Evolutionary conservation across 805 yeast species (phyloP).

Genomic region (Zygosaccharomyces bailii): DNA sequence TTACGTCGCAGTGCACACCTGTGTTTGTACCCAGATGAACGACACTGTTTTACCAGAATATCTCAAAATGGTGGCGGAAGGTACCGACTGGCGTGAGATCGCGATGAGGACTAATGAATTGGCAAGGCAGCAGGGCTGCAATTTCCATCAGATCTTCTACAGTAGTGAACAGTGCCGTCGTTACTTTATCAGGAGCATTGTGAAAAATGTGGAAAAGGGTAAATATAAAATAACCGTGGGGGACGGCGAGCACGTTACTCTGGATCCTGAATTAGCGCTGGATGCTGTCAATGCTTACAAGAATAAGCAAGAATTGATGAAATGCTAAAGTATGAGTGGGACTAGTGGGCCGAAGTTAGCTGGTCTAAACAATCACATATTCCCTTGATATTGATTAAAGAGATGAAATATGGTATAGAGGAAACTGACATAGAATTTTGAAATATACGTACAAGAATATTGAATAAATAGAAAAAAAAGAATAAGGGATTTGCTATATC

Average conservation of each 20-base stretch:
- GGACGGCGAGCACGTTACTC: neutral
- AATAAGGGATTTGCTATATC: too few relatives aligned
- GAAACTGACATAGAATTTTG: too few relatives aligned
- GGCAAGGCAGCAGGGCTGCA: slow-evolving; percentile 4
- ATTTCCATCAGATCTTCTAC: slow-evolving; percentile 6
- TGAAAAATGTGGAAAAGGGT: slow-evolving; percentile 4
- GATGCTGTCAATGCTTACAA: slow-evolving; percentile 1
- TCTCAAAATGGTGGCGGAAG: slow-evolving; percentile 4
- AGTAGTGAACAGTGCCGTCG: slow-evolving; percentile 4
- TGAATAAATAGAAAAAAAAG: too few relatives aligned
- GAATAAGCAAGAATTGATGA: neutral
- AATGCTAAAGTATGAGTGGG: too few relatives aligned
- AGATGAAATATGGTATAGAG: too few relatives aligned
- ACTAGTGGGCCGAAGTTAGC: too few relatives aligned
- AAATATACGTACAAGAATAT: too few relatives aligned
- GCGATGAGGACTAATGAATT: slow-evolving; percentile 3
- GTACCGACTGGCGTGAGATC: slow-evolving; percentile 1
- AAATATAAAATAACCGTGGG: neutral
- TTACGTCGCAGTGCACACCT: slow-evolving; percentile 3
- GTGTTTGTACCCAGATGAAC: slow-evolving; percentile 7
- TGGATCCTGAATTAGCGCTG: slow-evolving; percentile 4
- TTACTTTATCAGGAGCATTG: slow-evolving; percentile 1
- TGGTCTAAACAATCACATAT: too few relatives aligned
- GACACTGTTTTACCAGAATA: slow-evolving; percentile 2
- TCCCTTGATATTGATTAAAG: too few relatives aligned